Base-by-base conservation (phyloP, 208 protist genomes). In the Angomonas ambiguus region DNA sequence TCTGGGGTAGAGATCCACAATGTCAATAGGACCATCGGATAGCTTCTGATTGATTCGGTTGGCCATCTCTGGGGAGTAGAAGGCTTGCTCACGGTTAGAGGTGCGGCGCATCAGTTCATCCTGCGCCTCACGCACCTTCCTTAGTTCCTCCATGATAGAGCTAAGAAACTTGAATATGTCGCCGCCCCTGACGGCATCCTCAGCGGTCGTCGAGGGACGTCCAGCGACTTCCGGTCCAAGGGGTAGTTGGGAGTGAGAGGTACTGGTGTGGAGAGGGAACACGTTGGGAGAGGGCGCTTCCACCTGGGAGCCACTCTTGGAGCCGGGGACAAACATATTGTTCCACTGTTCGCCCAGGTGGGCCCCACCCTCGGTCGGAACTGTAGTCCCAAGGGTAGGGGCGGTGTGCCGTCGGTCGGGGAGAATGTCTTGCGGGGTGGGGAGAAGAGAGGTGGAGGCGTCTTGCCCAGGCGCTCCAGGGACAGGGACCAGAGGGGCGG, bases 81-180 rank as follows among this genome's bases (percentile, higher is more conserved):
- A 56, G 2, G 64, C 41, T 27, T 68, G 57, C 13, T 61, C 62
- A 6, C 60, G 51, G 60, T 20, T 61, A 24, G 69, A 45, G 24
- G 51, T 59, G 45, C 74, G 72, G 10, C 62, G 67, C 55, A 90
- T 67, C 20, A 83, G n/a, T 35, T 67, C 73, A 42, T 89, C 82
- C 65, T 94, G 87, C 49, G 81, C 74, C 65, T 85, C 81, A 20
- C 88, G 85, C 49, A 94, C 71, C 51, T 77, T 79, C 31, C 82
- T 80, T n/a, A 92, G 72, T 72, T 95, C 89, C 74, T 93, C 86
- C 83, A 93, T 90, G 51, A 95, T 82, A 33, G 72, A 81, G 69
- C 80, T 86, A 22, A 95, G 77, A 59, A 93, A 71, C 62, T 91
- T 85, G 77, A 92, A 93, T n/a, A 92, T 62, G 41, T 79, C 80